Evolutionary conservation across 257 asterid genomes (phyloP), one percentile per base, ranked within the genome.

Genomic region (Solanum tacnaense): DNA sequence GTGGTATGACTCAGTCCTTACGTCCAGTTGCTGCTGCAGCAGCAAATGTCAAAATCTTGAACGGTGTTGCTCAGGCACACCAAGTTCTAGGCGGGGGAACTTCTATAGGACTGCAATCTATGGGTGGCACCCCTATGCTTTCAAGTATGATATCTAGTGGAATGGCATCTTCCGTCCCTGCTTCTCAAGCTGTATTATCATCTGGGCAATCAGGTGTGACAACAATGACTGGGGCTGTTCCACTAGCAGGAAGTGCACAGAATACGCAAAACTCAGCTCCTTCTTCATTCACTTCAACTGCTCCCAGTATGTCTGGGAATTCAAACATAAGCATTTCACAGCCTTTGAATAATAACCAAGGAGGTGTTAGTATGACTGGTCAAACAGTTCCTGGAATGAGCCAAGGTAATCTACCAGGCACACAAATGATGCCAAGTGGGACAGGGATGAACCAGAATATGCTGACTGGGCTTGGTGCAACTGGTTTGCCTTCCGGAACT

Each of bases 81-180:
- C 98, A 93, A 87, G 98, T 93, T 83, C 92, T 96, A 60, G 94
- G 96, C 36, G 96, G 93, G 74, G 96, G 95, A 88, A 91, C 98
- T 82, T 94, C 98, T 86, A 93, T 93, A 23, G 98, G 98, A 46
- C 90, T 91, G 49, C 91, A 84, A 27, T 93, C 96, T 73, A 94
- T 93, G 92, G 96, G 96, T 38, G 97, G 94, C 62, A 88, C 99
- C 34, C 97, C 98, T 75, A 94, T 96, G 90, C 95, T 95, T 68
- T 94, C 99, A 68, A 96, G 93, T 91, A 92, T 96, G 95, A 94
- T 94, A 90, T 94, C 99, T 85, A 94, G 94, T 88, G 99, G 99
- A 86, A 91, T 95, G 95, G 85, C 93, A 52, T 92, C 99, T 36
- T 94, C 99, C 9, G 89, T 92, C 58, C 95, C 98, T 88, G 91